phyloP scores from a whole-genome alignment of 306 rosid genomes.

The Glycine tomentella region DNA sequence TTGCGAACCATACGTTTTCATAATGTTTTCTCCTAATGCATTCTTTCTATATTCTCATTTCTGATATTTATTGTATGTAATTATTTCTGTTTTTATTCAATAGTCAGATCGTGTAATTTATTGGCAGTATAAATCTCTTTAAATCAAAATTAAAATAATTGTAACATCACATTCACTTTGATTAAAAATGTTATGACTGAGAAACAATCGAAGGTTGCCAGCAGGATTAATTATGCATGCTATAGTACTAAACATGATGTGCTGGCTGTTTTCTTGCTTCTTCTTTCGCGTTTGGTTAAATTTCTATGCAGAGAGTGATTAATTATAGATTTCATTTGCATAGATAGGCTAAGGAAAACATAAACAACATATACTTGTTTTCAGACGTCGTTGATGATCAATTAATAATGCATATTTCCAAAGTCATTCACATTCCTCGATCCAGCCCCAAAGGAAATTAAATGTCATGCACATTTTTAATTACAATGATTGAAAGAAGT shows the following conservation, averaged over 20 bases:
- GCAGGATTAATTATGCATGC: background rate
- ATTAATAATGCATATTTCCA: conserved; percentile 5
- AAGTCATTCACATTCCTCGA: background rate
- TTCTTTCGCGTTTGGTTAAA: background rate
- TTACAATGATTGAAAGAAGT: conserved; percentile 35
- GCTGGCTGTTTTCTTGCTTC: background rate
- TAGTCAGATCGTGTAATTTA: too few relatives aligned
- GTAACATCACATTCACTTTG: background rate
- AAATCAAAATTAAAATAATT: background rate
- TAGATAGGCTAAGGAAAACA: background rate
- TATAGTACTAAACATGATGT: background rate
- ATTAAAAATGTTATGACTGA: background rate
- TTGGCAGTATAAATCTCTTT: background rate
- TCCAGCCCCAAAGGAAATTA: background rate
- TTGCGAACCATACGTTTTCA: too few relatives aligned
- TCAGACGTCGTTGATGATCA: background rate
- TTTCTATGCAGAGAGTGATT: too few relatives aligned
- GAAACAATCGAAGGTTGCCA: background rate
- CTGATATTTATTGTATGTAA: background rate
- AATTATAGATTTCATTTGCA: background rate
- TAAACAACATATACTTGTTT: background rate
- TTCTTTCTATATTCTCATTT: background rate
- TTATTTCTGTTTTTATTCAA: too few relatives aligned
- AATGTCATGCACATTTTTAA: conserved; percentile 7
- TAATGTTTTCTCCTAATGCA: background rate